A percentile compares a stretch with the other conserved stretches of the same genome.
Evolutionary conservation across 306 rosid genomes (phyloP).

Genomic region (peach (Prunus persica)): Prunus_persica_NCBIv2 NC_034014.1:1617001-1617500

Average conservation of each 20-base stretch:
- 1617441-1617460: conserved; percentile 6
- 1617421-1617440: conserved; percentile 21
- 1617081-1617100: not conserved
- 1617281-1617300: conserved; percentile 14
- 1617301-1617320: not conserved
- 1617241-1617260: conserved; percentile 1
- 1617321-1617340: conserved; percentile 2
- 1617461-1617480: conserved; percentile 11
- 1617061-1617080: not conserved
- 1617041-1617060: not conserved
- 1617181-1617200: not conserved
- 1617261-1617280: not conserved
- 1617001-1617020: not conserved
- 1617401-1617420: conserved; percentile 1
- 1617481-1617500: not conserved
- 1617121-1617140: not conserved
- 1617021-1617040: not conserved
- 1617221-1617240: not conserved
- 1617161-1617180: not conserved
- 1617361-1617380: conserved; percentile 4
- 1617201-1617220: not conserved
- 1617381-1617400: conserved; percentile 27
- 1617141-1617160: not conserved
- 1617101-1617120: not conserved
- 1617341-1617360: conserved; percentile 16